Base-by-base conservation (phyloP, 345 rosid genomes). In the Draba incana region DNA sequence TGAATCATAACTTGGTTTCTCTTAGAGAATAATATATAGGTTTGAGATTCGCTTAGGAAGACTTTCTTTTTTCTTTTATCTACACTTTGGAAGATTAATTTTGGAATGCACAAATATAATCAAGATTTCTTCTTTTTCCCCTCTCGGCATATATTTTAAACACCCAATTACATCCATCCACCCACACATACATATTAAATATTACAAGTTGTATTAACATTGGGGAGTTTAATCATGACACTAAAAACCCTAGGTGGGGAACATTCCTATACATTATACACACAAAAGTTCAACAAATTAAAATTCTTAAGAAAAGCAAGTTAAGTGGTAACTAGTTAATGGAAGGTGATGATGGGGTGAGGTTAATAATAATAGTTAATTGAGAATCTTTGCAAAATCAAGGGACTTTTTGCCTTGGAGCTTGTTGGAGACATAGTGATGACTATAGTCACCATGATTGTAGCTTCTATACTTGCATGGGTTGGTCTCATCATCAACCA, bases 371-470 rank as follows among this genome's bases (percentile, higher is more conserved):
- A 33, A 58, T 60, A 60, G 55, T 69, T 75, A 70, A 70, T 73
- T 80, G 59, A 54, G 46, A 68, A 93, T 77, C 82, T 83, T 86
- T 61, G 97, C 97, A 56, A 93, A 93, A 46, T 93, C 97, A 57
- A 93, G 89, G 69, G 85, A 75, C 77, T 78, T 93, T 75, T 93
- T 93, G 71, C 98, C 97, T 75, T 88, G 87, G 47, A 93, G 77
- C 87, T 84, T 88, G 87, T 83, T 85, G 16, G 88, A 83, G 33
- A 84, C 79, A 66, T 93, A 93, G 83, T 93, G 94, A 71, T 84
- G 81, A 69, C 85, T 90, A 79, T 90, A 93, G 39, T 93, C 96
- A 49, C 97, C 97, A 81, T 90, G 98, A 79, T 79, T 85, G 79
- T 85, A 93, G 41, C 83, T 90, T 79, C 86, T 85, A 64, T 84